Conservation (phyloP, 371 early-diverging fungal genomes). For the Dichotomocladium elegans region DNA sequence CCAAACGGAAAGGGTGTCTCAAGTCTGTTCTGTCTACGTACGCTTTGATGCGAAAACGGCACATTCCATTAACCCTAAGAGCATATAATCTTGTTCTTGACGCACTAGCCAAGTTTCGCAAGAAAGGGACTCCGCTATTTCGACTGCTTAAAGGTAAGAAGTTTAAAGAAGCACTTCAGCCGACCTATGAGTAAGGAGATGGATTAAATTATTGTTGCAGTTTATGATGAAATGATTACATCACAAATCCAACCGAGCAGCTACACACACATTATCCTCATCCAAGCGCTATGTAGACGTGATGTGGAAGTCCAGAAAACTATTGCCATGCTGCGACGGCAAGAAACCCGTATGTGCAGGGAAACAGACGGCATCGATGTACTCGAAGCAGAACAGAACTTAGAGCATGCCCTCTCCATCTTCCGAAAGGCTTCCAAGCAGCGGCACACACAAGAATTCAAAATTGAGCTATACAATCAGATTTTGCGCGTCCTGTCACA, state of each 20-base stretch:
- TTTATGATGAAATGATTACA: slow-evolving; percentile 43
- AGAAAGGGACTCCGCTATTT: slow-evolving; percentile 34
- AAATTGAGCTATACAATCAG: slow-evolving; percentile 42
- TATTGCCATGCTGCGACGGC: slow-evolving; percentile 38
- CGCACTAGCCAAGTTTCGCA: slow-evolving; percentile 32
- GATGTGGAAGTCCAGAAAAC: slow-evolving; percentile 49
- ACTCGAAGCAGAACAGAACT: slow-evolving; percentile 33
- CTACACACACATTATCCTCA: slow-evolving; percentile 32
- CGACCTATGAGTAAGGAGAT: not conserved
- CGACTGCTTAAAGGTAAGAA: slow-evolving; percentile 31
- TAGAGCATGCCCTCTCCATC: slow-evolving; percentile 30
- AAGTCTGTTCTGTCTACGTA: slow-evolving; percentile 33
- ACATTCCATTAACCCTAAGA: slow-evolving; percentile 27
- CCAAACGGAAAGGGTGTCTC: slow-evolving; percentile 31
- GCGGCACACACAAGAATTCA: slow-evolving; percentile 26
- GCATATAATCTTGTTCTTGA: slow-evolving; percentile 48
- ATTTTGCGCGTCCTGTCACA: slow-evolving; percentile 43
- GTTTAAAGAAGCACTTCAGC: not conserved
- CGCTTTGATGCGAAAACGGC: slow-evolving; percentile 25
- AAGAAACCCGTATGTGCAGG: slow-evolving; percentile 29
- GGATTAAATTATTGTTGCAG: slow-evolving; percentile 12
- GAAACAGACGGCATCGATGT: slow-evolving; percentile 34
- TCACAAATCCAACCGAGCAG: slow-evolving; percentile 26
- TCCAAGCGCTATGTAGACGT: slow-evolving; percentile 38
- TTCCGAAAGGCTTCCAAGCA: slow-evolving; percentile 27